These are phyloP conservation scores for Huntiella moniliformis DNA, from an alignment of 2,329 filamentous ascomycete genomes.

Conservation along the genomic window DNA sequence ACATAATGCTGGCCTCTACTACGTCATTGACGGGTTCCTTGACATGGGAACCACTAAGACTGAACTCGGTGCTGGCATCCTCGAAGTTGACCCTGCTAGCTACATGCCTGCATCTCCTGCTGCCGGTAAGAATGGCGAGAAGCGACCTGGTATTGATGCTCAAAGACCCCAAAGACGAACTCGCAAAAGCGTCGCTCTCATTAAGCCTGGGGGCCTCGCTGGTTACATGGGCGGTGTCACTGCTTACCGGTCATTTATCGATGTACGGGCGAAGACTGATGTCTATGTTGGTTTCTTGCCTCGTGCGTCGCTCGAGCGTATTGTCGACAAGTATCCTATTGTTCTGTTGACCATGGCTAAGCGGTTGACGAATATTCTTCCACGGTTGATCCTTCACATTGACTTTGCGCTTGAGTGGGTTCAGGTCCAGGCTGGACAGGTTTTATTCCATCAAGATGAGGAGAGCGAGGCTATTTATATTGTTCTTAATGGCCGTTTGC, in stretches of 20 bases:
- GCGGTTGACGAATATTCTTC: conserved; percentile 71
- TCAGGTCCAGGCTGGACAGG: conserved; percentile 85
- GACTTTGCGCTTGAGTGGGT: conserved; percentile 98
- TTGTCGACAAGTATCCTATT: conserved; percentile 82
- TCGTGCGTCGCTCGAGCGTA: conserved; percentile 65
- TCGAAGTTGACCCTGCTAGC: conserved; percentile 11
- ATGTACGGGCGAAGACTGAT: conserved; percentile 93
- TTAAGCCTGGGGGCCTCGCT: conserved; percentile 85
- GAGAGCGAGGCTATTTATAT: conserved; percentile 98
- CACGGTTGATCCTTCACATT: conserved; percentile 81
- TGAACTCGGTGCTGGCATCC: conserved; percentile 6
- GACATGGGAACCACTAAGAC: conserved; percentile 39
- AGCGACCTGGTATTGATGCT: conserved; percentile 15
- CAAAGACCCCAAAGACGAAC: conserved; percentile 28
- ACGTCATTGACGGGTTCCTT: conserved; percentile 91
- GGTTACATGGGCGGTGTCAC: conserved; percentile 91
- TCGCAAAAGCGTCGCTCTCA: conserved; percentile 62
- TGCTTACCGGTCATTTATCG: conserved; percentile 87
- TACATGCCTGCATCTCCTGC: conserved; percentile 2
- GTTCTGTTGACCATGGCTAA: conserved; percentile 93
- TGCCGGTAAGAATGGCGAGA: neutral
- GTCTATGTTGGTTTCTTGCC: conserved; percentile 95
- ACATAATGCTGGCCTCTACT: conserved; percentile 89
- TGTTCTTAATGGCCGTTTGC: conserved; percentile 78
- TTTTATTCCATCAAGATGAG: conserved; percentile 82